A percentile compares a stretch with the other conserved stretches of the same genome.
phyloP scores from a whole-genome alignment of 2,329 filamentous ascomycete species.

The Fusarium hostae region DNA sequence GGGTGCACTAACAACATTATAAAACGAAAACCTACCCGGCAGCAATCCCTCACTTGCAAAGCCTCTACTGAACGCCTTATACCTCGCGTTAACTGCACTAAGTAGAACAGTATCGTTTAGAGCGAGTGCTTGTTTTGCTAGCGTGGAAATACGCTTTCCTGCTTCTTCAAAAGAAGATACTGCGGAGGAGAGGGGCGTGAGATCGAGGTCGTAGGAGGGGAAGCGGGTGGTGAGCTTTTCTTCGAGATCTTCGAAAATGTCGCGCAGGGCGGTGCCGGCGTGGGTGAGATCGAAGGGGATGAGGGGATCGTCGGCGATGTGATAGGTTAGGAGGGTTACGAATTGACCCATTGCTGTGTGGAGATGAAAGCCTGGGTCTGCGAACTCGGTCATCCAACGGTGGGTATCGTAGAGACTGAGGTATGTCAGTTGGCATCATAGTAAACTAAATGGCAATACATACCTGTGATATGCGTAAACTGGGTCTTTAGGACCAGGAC shows the following conservation, averaged over 20 bases:
- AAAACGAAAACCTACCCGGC: conserved; percentile 22
- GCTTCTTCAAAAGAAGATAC: conserved; percentile 8
- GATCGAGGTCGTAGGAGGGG: neutral
- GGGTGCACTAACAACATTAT: conserved; percentile 30
- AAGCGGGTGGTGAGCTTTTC: conserved; percentile 20
- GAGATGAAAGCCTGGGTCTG: conserved; percentile 60
- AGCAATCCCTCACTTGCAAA: conserved; percentile 28
- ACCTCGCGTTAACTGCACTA: conserved; percentile 9
- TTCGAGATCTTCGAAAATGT: conserved; percentile 27
- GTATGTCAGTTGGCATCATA: neutral
- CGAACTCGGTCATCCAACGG: conserved; percentile 63
- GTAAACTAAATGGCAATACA: accelerated
- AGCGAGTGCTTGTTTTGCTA: conserved; percentile 6
- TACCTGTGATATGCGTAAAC: conserved; percentile 27
- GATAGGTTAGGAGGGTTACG: conserved; percentile 22
- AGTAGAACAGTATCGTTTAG: conserved; percentile 14
- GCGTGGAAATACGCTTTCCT: conserved; percentile 1
- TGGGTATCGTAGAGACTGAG: conserved; percentile 46
- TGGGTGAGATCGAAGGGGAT: conserved; percentile 27
- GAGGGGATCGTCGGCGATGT: conserved; percentile 28
- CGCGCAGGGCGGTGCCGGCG: conserved; percentile 13
- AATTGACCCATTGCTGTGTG: conserved; percentile 61
- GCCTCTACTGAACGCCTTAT: conserved; percentile 16
- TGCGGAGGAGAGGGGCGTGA: conserved; percentile 9
- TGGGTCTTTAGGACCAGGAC: conserved; percentile 22